Evolutionary conservation across 768 basidiomycete species (phyloP).

Genomic region (Cystofilobasidium ferigula): DNA sequence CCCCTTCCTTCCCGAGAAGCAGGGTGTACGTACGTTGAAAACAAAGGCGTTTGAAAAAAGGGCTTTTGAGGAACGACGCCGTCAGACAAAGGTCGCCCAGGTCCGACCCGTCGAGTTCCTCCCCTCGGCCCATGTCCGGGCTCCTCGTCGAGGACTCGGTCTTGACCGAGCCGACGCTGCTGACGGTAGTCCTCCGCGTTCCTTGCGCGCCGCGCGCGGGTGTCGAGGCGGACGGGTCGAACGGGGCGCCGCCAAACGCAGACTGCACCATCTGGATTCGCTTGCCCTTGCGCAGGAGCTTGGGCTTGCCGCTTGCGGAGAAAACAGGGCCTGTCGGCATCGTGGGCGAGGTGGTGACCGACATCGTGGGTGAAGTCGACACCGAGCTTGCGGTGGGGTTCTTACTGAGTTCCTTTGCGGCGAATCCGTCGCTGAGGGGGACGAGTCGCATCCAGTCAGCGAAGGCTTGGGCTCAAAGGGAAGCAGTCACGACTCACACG

Average conservation of each 20-base stretch:
- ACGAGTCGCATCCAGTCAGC: slow-evolving; percentile 17
- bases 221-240: slow-evolving; percentile 26
- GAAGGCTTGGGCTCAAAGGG: background rate
- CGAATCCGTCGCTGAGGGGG: slow-evolving; percentile 67
- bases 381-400: slow-evolving; percentile 47
- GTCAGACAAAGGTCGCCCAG: slow-evolving; percentile 58
- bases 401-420: slow-evolving; percentile 58
- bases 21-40: slow-evolving; percentile 67
- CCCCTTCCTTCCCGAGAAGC: background rate
- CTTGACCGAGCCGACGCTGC: slow-evolving; percentile 10
- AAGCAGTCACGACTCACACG: slow-evolving; percentile 54
- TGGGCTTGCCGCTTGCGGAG: slow-evolving; percentile 14
- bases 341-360: slow-evolving; percentile 32
- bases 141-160: slow-evolving; percentile 40
- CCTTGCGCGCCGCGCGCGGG: slow-evolving; percentile 1
- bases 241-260: slow-evolving; percentile 31
- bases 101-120: slow-evolving; percentile 29
- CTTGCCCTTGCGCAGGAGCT: slow-evolving; percentile 31
- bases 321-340: background rate
- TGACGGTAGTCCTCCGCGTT: slow-evolving; percentile 1
- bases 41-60: slow-evolving; percentile 74
- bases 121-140: slow-evolving; percentile 41
- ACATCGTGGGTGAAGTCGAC: slow-evolving; percentile 71
- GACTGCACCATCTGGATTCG: slow-evolving; percentile 34
- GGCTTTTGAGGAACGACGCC: slow-evolving; percentile 66